Evolutionary conservation across 257 asterid species (phyloP).

Genomic region (Rubia yunnanensis): DNA sequence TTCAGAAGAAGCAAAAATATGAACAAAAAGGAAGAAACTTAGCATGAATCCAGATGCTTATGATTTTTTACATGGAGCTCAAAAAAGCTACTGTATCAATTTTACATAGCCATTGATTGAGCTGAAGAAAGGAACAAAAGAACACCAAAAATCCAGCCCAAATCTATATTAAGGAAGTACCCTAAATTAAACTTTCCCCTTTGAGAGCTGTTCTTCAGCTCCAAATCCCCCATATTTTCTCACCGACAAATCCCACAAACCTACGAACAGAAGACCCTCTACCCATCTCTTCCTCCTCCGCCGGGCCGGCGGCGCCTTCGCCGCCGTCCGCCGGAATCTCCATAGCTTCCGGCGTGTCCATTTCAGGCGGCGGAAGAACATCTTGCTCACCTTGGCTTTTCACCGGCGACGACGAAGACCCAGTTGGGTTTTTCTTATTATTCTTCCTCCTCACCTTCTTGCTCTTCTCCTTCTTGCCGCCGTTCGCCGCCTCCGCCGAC

Average conservation of each 20-base stretch:
- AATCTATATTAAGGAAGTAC: neutral
- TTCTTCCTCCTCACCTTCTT: slow-evolving; percentile 24
- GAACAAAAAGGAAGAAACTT: neutral
- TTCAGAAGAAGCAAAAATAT: neutral
- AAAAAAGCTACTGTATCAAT: slow-evolving; percentile 1
- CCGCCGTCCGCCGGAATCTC: slow-evolving; percentile 1
- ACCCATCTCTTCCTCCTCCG: slow-evolving; percentile 13
- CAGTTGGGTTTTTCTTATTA: neutral
- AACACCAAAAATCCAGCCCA: neutral
- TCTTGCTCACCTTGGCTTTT: neutral
- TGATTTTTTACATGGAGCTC: slow-evolving; percentile 5
- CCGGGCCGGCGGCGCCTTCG: neutral
- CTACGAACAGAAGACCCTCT: slow-evolving; percentile 28
- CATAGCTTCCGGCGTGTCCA: neutral
- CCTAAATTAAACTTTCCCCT: neutral
- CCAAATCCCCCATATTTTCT: slow-evolving; percentile 30
- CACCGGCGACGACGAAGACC: neutral
- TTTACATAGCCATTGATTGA: slow-evolving; percentile 4
- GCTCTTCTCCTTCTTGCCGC: slow-evolving; percentile 20
- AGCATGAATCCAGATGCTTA: neutral
- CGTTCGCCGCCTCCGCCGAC: neutral
- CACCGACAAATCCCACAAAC: slow-evolving; percentile 32
- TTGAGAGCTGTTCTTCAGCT: neutral
- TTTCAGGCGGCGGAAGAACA: neutral
- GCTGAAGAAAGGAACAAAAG: neutral